Evolutionary conservation across 1,139 yeast genomes (phyloP).

Genomic region (Suhomyces kunorum): DNA sequence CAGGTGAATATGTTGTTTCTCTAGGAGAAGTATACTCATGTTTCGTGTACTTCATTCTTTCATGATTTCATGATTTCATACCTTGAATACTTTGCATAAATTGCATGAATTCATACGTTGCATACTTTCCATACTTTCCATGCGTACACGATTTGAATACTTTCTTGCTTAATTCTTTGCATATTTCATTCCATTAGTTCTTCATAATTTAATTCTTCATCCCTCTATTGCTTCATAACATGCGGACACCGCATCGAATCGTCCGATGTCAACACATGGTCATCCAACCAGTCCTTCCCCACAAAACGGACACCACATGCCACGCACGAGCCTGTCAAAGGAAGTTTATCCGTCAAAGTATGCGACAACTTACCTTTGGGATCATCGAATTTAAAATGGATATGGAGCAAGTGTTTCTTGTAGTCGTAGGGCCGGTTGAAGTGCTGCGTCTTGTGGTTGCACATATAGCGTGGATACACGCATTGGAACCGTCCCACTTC

Average conservation of each 20-base stretch:
- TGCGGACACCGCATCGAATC: slow-evolving; percentile 12
- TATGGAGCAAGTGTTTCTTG: slow-evolving; percentile 48
- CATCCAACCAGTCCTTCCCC: slow-evolving; percentile 46
- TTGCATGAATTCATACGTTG: no score
- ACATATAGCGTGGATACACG: slow-evolving; percentile 43
- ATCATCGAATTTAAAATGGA: slow-evolving; percentile 48
- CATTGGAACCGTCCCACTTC: slow-evolving; percentile 51
- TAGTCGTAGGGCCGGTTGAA: slow-evolving; percentile 52
- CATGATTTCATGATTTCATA: no score
- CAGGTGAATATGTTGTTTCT: no score
- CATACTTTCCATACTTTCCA: no score
- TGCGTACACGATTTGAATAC: no score
- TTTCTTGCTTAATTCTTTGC: no score
- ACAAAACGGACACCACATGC: slow-evolving; percentile 39
- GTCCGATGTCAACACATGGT: slow-evolving; percentile 39
- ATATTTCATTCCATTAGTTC: no score
- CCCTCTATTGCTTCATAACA: slow-evolving; percentile 1
- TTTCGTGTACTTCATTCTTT: no score
- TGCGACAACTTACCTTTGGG: slow-evolving; percentile 45
- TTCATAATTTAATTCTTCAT: background rate
- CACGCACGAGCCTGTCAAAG: slow-evolving; percentile 39
- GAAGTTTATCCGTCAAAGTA: slow-evolving; percentile 47
- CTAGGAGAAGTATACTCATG: no score
- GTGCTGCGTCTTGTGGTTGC: slow-evolving; percentile 48
- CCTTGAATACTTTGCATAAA: no score